Conservation (phyloP, 345 rosid genomes). For the Eucalyptus sp. region DNA sequence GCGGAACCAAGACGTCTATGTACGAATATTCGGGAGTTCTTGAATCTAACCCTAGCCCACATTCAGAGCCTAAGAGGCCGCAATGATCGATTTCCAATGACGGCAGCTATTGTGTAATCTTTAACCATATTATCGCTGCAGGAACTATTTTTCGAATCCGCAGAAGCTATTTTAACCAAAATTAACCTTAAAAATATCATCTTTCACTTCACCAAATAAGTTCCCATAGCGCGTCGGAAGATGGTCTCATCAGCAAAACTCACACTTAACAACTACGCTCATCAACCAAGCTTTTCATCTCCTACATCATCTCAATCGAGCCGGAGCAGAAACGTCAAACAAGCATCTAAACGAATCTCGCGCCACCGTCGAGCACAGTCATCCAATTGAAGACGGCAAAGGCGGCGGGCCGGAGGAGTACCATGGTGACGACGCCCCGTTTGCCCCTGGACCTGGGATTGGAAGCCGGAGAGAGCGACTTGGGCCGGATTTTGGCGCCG, state of each 20-base stretch:
- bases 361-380: not conserved
- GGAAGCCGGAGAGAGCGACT: conserved; percentile 32
- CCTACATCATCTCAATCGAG: not conserved
- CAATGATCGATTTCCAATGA: not conserved
- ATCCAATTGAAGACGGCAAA: not conserved
- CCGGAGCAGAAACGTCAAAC: not conserved
- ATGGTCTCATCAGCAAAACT: not conserved
- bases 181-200: not conserved
- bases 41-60: not conserved
- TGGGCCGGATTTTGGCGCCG: conserved; percentile 38
- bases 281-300: not conserved
- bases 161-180: not conserved
- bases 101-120: not conserved
- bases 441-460: conserved; percentile 40
- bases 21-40: not conserved
- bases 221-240: not conserved
- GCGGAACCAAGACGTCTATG: not conserved
- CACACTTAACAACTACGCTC: not conserved
- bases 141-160: not conserved
- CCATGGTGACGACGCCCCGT: conserved; percentile 68
- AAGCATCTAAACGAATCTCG: not conserved
- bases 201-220: not conserved
- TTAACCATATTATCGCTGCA: not conserved
- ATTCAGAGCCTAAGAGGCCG: not conserved
- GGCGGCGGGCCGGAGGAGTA: not conserved